Conservation (phyloP, 1,284 basidiomycete species). For the Heliocybe sulcata region DNA sequence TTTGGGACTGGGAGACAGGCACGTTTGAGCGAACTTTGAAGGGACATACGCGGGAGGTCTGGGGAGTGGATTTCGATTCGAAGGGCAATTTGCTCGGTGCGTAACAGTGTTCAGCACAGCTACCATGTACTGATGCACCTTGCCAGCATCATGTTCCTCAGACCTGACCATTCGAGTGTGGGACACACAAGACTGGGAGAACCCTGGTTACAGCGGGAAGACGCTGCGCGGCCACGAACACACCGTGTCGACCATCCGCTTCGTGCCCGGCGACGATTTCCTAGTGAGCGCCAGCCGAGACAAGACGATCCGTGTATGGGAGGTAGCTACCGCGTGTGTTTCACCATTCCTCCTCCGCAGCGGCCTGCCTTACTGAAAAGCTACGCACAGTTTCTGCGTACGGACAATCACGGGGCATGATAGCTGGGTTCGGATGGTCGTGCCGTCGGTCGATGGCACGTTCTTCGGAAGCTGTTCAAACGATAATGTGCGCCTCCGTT, state of each 20-base stretch:
- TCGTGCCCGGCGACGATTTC: constrained; percentile 78
- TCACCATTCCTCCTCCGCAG: background rate
- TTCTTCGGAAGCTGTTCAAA: constrained; percentile 77
- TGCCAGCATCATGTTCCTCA: constrained; percentile 77
- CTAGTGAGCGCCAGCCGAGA: constrained; percentile 86
- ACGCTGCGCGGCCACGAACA: constrained; percentile 90
- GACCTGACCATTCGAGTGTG: constrained; percentile 90
- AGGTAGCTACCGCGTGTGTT: constrained; percentile 74
- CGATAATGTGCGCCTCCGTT: constrained; percentile 58
- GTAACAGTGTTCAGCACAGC: constrained; percentile 17
- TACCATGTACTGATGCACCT: background rate
- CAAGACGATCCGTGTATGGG: constrained; percentile 81
- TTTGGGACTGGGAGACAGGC: constrained; percentile 96
- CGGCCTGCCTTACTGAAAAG: constrained; percentile 3
- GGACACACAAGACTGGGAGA: constrained; percentile 87
- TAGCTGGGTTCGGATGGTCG: constrained; percentile 58
- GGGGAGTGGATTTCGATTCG: constrained; percentile 83
- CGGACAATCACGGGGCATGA: constrained; percentile 51
- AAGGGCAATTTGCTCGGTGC: constrained; percentile 77
- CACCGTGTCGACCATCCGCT: constrained; percentile 78
- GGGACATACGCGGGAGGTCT: constrained; percentile 86
- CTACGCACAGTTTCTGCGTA: constrained; percentile 40
- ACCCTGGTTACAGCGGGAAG: constrained; percentile 41
- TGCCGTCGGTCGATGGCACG: constrained; percentile 71
- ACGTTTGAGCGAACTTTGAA: constrained; percentile 90